Conservation (phyloP, 768 basidiomycete species). For the Gloeostereum incarnatum region DNA sequence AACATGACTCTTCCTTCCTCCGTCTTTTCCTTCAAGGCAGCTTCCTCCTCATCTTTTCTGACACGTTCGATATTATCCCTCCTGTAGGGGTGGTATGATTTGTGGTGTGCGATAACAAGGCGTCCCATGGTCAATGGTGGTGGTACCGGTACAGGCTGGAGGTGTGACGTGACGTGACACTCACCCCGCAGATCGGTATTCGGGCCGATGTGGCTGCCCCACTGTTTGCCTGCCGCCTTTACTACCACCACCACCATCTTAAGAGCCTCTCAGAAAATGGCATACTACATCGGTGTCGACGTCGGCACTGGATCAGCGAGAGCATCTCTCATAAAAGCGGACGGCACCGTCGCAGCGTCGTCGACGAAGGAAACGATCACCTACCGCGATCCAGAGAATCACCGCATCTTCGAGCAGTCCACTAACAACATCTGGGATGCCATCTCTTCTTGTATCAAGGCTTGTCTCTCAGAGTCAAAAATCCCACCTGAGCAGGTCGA, state of each 20-base stretch:
- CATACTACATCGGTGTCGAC: conserved; percentile 67
- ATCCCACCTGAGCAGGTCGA: conserved; percentile 56
- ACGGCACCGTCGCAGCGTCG: conserved; percentile 69
- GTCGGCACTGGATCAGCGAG: conserved; percentile 94
- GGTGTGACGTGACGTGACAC: too few species aligned
- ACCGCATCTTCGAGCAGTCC: conserved; percentile 95
- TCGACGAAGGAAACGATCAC: conserved; percentile 77
- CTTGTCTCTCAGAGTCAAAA: conserved; percentile 49
- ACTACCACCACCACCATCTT: too few species aligned
- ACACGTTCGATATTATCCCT: conserved; percentile 80
- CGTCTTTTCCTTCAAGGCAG: conserved; percentile 50
- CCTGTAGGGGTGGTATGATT: conserved; percentile 83
- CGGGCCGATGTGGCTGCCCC: too few species aligned
- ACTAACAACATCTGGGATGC: conserved; percentile 79
- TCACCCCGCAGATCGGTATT: too few species aligned
- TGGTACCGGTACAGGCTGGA: too few species aligned
- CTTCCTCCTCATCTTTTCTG: conserved; percentile 75
- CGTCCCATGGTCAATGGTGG: conserved; percentile 51
- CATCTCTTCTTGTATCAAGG: conserved; percentile 52
- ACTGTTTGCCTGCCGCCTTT: too few species aligned
- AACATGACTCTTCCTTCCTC: conserved; percentile 67
- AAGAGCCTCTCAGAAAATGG: too few species aligned
- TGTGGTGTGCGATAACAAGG: conserved; percentile 85
- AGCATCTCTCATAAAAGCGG: conserved; percentile 64
- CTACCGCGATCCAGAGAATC: conserved; percentile 76